Conservation (phyloP, 208 protist species). For the Leishmania aethiopica region DNA sequence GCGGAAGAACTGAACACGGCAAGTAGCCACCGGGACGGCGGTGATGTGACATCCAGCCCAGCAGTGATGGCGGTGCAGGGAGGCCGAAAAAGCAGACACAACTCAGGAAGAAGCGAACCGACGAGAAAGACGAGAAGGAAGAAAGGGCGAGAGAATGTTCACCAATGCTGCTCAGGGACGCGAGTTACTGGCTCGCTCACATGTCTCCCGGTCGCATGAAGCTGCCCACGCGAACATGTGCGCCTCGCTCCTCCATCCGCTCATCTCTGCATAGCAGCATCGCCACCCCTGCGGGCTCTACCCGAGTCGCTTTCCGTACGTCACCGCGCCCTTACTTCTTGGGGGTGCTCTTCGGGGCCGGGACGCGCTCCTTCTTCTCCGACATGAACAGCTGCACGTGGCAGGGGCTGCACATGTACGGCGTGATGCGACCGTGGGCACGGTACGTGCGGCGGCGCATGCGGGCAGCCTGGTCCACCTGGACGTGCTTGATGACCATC, state of each 20-base stretch:
- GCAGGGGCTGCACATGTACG: conserved; percentile 94
- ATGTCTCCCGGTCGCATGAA: too few relatives aligned
- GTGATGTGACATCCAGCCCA: not conserved
- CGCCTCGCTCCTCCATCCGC: not conserved
- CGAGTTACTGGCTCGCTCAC: not conserved
- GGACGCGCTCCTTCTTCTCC: conserved; percentile 77
- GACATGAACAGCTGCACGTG: conserved; percentile 91
- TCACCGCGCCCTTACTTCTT: conserved; percentile 63
- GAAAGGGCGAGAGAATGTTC: not conserved
- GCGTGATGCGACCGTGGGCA: conserved; percentile 95
- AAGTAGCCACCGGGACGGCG: not conserved
- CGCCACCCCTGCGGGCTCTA: not conserved
- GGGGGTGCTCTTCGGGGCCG: conserved; percentile 66
- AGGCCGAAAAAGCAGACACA: not conserved
- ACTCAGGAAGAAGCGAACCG: not conserved
- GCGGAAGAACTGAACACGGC: not conserved
- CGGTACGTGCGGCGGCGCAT: conserved; percentile 95
- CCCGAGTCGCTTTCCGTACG: not conserved
- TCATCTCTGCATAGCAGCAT: not conserved
- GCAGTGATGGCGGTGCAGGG: not conserved
- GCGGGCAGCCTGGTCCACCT: conserved; percentile 90
- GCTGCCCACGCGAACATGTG: not conserved
- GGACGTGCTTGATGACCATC: conserved; percentile 94
- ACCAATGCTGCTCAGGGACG: not conserved
- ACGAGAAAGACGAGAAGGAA: not conserved